Evolutionary conservation across 2,329 filamentous ascomycete genomes (phyloP), one percentile per base, ranked within the genome.

Genomic region (Helotiales sp.): DNA sequence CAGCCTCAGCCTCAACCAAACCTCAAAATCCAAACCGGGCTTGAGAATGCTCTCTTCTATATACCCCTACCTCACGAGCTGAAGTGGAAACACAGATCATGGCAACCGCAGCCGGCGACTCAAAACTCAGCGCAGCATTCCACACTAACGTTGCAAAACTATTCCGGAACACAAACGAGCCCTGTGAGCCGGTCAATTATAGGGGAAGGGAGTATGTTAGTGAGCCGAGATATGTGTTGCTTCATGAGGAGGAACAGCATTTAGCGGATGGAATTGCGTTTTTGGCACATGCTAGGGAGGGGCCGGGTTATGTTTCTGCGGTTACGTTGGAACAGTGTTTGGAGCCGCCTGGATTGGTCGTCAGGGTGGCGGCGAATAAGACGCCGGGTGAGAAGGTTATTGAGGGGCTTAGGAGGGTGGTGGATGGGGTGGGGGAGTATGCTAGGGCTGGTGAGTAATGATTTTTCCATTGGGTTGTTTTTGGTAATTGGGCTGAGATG

Each of bases 251-350:
- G n/a, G 67, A 69, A 42, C 59, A 59, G 25, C 58, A 67, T 52
- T 54, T 69, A 29, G 61, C 62, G n/a, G 64, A 66, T 42, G 40
- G 63, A 33, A 31, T 69, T 17, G 64, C 66, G 9, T 67, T 68
- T 44, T 54, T 69, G 13, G 59, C 63, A 13, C 58, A 61, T 53
- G 30, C 27, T 22, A 34, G 42, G 31, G 50, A 51, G 36, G 47
- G 57, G 3, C 25, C 30, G n/a, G 19, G 36, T 10, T 31, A 13
- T 46, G 62, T 67, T n/a, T 65, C 62, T 19, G 67, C 65, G 8
- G 60, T 59, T 10, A 61, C 56, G 12, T 24, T 68, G 5, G 59
- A 68, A 44, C 60, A 67, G 40, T 36, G 47, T 17, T 19, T 15
- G 6, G 38, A 58, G 13, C 40, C 33, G 4, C 19, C 52, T 3